A percentile compares a stretch with the other conserved stretches of the same genome.
phyloP scores from a whole-genome alignment of 2,329 filamentous ascomycete genomes.

The Fusarium sp. region DNA sequence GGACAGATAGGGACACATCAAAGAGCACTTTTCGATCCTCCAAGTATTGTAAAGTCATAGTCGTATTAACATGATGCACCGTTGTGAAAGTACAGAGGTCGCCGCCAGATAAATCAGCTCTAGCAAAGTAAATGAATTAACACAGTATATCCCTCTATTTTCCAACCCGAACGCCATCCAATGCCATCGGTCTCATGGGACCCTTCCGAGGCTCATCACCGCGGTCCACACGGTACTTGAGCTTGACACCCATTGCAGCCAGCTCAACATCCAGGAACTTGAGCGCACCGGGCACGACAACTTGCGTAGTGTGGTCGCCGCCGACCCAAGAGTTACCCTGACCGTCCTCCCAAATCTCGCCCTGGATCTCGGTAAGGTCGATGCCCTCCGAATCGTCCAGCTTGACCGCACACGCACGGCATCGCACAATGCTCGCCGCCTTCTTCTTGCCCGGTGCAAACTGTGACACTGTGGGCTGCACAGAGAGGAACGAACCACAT shows the following conservation, averaged over 20 bases:
- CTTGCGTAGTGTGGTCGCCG: slow-evolving; percentile 89
- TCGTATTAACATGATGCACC: slow-evolving; percentile 39
- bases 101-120: slow-evolving; percentile 35
- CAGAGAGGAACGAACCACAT: slow-evolving; percentile 92
- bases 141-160: slow-evolving; percentile 43
- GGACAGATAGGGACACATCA: neutral
- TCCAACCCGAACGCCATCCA: slow-evolving; percentile 48
- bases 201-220: slow-evolving; percentile 75
- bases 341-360: slow-evolving; percentile 93
- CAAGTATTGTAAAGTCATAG: slow-evolving; percentile 26
- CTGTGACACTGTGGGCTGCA: slow-evolving; percentile 80
- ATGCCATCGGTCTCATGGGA: slow-evolving; percentile 58
- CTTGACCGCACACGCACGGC: slow-evolving; percentile 79
- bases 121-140: slow-evolving; percentile 37
- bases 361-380: slow-evolving; percentile 69
- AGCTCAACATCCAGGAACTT: slow-evolving; percentile 95
- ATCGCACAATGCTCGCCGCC: slow-evolving; percentile 78
- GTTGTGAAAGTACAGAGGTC: slow-evolving; percentile 31
- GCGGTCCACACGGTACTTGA: slow-evolving; percentile 80
- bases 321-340: slow-evolving; percentile 86
- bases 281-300: slow-evolving; percentile 92
- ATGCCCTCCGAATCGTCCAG: slow-evolving; percentile 70
- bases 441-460: slow-evolving; percentile 73
- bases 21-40: neutral
- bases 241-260: slow-evolving; percentile 94